Evolutionary conservation across 768 basidiomycete genomes (phyloP), one percentile per base, ranked within the genome.

Genomic region (Nevesoporus exiguus): DNA sequence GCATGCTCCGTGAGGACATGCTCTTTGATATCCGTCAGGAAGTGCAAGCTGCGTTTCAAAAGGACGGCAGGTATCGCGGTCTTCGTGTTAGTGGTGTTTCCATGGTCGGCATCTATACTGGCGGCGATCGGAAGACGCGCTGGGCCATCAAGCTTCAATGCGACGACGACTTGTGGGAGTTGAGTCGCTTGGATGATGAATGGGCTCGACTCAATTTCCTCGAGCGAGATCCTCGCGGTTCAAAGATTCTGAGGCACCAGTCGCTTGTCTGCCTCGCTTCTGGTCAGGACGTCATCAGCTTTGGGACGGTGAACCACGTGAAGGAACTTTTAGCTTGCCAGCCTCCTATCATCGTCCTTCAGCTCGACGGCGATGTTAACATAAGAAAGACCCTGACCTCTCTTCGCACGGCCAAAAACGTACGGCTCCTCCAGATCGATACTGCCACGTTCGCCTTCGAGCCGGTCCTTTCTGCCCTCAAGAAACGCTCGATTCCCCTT

Each of bases 1-100:
- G 86, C 1, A 72, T 88, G 29, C 67, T 85, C 11, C 67, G 86
- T 1, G 86, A 87, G 56, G 85, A 84, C 51, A 82, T 85, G 80
- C 47, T 85, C 5, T 74, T 76, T 51, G 80, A 83, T 45, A 73
- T 84, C 43, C 73, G 76, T 8, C 80, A 86, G 36, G 82, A 80
- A 58, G 50, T 84, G 8, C 74, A 78, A 54, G 70, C 76, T 6
- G 71, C 66, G 0, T 48, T 70, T 3, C 66, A 68, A 8, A 65
- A 71, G 61, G 76, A 74, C 56, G 72, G 73, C 0, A 61, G 67
- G 19, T 58, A 69, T 50, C 70, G 76, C 9, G 74, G 74, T 3
- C 54, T 74, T 5, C 61, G 61, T 24, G 19, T 39, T 24, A 58
- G 74, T 7, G 68, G 66, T 1, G 54, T 83, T 15, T 57, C 53